phyloP scores from a whole-genome alignment of 2,329 filamentous ascomycete genomes.

The Cordyceps militaris region DNA sequence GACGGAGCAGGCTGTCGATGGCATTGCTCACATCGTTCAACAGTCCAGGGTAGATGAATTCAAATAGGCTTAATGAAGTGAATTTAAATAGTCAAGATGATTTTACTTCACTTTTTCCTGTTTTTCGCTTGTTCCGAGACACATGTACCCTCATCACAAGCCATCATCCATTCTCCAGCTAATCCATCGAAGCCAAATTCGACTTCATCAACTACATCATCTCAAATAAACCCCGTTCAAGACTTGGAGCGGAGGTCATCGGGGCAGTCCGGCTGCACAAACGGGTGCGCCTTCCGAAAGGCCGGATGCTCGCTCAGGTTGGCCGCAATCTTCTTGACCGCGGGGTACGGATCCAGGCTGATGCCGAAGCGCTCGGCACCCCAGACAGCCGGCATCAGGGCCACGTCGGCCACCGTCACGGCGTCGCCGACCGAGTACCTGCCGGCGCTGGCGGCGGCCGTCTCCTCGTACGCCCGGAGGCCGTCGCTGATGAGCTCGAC shows the following conservation, averaged over 20 bases:
- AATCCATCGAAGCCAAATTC: neutral
- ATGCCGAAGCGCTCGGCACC: constrained; percentile 49
- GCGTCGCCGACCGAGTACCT: constrained; percentile 48
- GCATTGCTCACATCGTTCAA: neutral
- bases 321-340: constrained; percentile 37
- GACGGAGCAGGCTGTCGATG: neutral
- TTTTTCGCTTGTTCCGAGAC: neutral
- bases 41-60: neutral
- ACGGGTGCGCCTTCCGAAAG: constrained; percentile 47
- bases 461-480: constrained; percentile 48
- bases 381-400: constrained; percentile 51
- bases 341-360: constrained; percentile 42
- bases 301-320: constrained; percentile 41
- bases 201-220: neutral
- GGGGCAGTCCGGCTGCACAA: constrained; percentile 43
- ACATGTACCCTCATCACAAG: neutral
- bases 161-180: neutral
- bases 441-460: constrained; percentile 34
- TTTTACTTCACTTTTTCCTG: too few relatives aligned
- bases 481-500: constrained; percentile 43
- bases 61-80: neutral
- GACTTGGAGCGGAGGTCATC: constrained; percentile 22
- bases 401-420: constrained; percentile 52
- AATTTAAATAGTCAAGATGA: too few relatives aligned
- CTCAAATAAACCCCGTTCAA: neutral